phyloP scores from a whole-genome alignment of 192 early-diverging fungal species.

The Chytriomyces confervae region DNA sequence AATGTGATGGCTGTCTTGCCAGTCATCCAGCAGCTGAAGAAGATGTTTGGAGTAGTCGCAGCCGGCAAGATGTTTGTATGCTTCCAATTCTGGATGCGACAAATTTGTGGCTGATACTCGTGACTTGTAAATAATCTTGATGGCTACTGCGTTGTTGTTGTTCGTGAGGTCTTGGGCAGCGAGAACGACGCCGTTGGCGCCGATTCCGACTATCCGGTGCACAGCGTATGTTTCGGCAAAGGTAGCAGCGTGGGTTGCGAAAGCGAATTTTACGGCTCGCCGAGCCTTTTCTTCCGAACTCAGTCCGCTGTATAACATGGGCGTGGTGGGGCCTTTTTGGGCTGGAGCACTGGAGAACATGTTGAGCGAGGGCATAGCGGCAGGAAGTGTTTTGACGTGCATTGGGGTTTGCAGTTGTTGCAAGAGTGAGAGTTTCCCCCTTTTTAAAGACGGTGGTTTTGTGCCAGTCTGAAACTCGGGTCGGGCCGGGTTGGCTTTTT shows the following conservation, averaged over 20 bases:
- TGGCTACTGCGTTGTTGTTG: background rate
- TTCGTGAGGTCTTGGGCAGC: background rate
- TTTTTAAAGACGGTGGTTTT: too few species aligned
- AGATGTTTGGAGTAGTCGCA: background rate
- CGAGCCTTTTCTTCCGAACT: constrained; percentile 18
- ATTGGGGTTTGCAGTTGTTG: background rate
- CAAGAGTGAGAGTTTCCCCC: too few species aligned
- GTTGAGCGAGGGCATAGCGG: background rate
- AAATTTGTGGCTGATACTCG: background rate
- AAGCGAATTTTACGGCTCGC: background rate
- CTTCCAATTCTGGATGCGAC: background rate
- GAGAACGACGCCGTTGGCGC: constrained; percentile 37
- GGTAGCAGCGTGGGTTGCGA: background rate
- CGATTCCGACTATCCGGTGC: constrained; percentile 28
- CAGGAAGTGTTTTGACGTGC: background rate
- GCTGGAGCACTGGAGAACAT: background rate
- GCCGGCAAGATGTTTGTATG: background rate
- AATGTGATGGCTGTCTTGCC: constrained; percentile 13
- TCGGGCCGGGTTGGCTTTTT: too few species aligned
- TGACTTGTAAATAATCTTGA: constrained; percentile 41
- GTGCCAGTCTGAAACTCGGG: too few species aligned
- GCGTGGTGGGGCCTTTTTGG: background rate
- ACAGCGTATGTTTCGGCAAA: constrained; percentile 2
- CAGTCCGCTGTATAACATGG: background rate
- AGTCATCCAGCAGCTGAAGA: background rate